These are phyloP conservation scores for Plasmodium knowlesi DNA, from an alignment of 169 alveolate genomes.

Conservation along the genomic window DNA sequence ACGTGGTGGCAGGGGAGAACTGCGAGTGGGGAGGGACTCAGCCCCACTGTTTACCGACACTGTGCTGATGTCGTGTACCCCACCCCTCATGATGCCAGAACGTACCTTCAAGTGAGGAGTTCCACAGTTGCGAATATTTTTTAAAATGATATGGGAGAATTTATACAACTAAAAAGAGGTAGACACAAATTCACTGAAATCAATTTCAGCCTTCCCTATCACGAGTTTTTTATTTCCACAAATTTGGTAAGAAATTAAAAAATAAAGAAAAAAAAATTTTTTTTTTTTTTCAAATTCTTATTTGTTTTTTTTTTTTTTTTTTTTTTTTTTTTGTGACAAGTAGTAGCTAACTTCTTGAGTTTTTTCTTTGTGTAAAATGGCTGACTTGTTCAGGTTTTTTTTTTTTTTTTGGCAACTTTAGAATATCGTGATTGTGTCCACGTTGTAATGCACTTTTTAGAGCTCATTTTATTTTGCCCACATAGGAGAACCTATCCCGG, in stretches of 20 bases:
- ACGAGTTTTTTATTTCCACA: background rate
- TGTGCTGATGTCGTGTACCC: background rate
- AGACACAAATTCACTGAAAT: background rate
- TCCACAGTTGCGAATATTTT: background rate
- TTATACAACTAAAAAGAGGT: background rate
- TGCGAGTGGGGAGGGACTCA: background rate
- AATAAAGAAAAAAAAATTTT: background rate
- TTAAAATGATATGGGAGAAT: background rate
- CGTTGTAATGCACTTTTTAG: no score
- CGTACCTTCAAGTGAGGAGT: background rate
- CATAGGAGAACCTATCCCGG: no score
- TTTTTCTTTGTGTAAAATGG: no score
- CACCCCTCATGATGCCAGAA: background rate
- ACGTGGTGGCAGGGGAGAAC: background rate
- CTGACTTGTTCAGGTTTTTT: no score
- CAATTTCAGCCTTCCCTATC: slow-evolving; percentile 4
- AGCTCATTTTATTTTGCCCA: background rate
- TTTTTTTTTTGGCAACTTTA: no score
- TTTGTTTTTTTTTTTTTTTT: slow-evolving; percentile 9
- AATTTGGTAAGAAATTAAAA: background rate
- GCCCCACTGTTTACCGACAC: background rate
- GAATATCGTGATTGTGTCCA: no score
- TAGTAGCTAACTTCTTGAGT: no score
- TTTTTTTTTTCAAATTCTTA: background rate
- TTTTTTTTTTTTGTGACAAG: no score